Percentiles rank a stretch among this genome's conserved stretches.
These are phyloP conservation scores for Oryza meyeriana DNA, from an alignment of 176 grass and related monocot genomes.

Conservation along the genomic window DNA sequence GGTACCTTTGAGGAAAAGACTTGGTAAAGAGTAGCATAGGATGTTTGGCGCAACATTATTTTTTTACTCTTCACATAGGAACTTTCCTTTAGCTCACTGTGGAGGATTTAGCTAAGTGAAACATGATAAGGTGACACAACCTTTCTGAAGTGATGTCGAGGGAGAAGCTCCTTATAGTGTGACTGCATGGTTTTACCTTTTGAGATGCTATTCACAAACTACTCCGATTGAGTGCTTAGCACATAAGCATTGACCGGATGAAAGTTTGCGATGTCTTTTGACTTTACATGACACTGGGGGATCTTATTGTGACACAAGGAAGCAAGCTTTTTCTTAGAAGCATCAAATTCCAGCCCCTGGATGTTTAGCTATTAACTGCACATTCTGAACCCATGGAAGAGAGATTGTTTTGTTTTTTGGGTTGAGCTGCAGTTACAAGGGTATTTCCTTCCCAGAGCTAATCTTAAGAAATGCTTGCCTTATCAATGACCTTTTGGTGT, in stretches of 20 bases:
- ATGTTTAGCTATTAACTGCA: slow-evolving; percentile 43
- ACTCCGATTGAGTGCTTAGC: not conserved
- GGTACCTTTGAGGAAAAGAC: not conserved
- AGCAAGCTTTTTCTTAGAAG: slow-evolving; percentile 33
- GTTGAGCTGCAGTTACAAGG: slow-evolving; percentile 41
- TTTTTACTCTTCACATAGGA: not conserved
- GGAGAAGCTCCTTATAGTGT: slow-evolving; percentile 10
- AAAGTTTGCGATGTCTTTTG: slow-evolving; percentile 24
- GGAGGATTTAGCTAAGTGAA: slow-evolving; percentile 20
- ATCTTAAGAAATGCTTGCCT: slow-evolving; percentile 33
- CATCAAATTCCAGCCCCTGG: slow-evolving; percentile 18
- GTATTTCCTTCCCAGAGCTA: slow-evolving; percentile 45
- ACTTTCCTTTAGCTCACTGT: slow-evolving; percentile 17
- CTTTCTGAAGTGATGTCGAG: slow-evolving; percentile 29
- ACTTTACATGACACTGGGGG: slow-evolving; percentile 2
- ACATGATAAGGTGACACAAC: not conserved
- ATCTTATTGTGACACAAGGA: slow-evolving; percentile 27
- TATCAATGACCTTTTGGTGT: slow-evolving; percentile 30
- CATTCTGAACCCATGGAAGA: slow-evolving; percentile 5
- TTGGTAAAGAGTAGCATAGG: slow-evolving; percentile 30
- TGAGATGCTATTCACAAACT: slow-evolving; percentile 26
- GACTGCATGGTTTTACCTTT: slow-evolving; percentile 18
- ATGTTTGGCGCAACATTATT: not conserved
- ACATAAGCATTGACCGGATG: slow-evolving; percentile 5
- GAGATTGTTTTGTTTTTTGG: slow-evolving; percentile 28